These are phyloP conservation scores for Cutaneotrichosporon daszewskae DNA, from an alignment of 1,284 basidiomycete species.

Conservation along the genomic window DNA sequence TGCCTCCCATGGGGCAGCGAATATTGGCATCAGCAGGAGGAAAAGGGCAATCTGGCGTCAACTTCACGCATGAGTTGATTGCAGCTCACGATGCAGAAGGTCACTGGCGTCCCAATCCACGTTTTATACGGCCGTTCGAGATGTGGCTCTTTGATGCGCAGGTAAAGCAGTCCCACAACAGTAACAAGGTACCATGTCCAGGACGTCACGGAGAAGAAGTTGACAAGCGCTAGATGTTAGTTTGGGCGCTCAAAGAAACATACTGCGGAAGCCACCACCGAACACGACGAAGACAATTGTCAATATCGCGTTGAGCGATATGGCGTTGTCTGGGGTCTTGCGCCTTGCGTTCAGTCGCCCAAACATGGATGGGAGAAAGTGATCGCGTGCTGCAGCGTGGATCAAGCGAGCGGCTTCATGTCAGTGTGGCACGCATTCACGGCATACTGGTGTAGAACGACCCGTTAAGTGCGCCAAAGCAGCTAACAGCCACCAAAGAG, in stretches of 20 bases:
- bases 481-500: conserved; percentile 79
- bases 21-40: conserved; percentile 87
- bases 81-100: conserved; percentile 72
- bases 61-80: conserved; percentile 14
- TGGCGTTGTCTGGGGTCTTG: conserved; percentile 78
- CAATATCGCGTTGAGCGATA: conserved; percentile 66
- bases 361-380: conserved; percentile 77
- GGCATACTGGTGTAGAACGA: conserved; percentile 65
- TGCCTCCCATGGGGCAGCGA: conserved; percentile 86
- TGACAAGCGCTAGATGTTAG: conserved; percentile 56
- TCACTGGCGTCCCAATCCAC: conserved; percentile 83
- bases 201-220: conserved; percentile 56
- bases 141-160: conserved; percentile 85
- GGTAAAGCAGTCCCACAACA: conserved; percentile 77
- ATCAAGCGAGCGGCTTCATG: conserved; percentile 64
- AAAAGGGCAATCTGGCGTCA: conserved; percentile 71
- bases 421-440: neutral
- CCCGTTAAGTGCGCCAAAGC: conserved; percentile 88
- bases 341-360: conserved; percentile 65
- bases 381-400: conserved; percentile 80
- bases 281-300: conserved; percentile 71
- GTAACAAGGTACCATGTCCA: conserved; percentile 92
- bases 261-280: conserved; percentile 78
- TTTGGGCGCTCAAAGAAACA: neutral
- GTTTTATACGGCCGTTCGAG: conserved; percentile 85